These are phyloP conservation scores for Ananas comosus DNA, from an alignment of 176 grass and related monocot genomes.

Conservation along the genomic window DNA sequence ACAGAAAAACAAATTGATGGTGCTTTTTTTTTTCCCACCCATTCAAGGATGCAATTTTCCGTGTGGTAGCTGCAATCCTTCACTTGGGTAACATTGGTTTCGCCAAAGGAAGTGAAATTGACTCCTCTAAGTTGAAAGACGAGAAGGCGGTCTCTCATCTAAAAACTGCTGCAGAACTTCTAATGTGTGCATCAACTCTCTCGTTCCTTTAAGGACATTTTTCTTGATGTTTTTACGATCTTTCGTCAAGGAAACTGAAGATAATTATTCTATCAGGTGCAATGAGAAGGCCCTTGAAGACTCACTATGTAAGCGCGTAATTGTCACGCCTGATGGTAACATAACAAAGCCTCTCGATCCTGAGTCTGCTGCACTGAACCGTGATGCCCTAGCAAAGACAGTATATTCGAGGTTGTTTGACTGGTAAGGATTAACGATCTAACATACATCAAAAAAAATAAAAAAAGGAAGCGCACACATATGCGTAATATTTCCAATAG, in stretches of 20 bases:
- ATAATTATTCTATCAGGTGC: slow-evolving; percentile 44
- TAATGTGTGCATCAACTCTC: slow-evolving; percentile 40
- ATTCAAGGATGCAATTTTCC: slow-evolving; percentile 79
- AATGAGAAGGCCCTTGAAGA: slow-evolving; percentile 60
- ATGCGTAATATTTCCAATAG: background rate
- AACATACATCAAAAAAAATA: background rate
- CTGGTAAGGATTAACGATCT: slow-evolving; percentile 44
- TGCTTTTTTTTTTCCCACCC: slow-evolving; percentile 6
- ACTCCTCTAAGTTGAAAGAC: slow-evolving; percentile 73
- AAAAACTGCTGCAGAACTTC: slow-evolving; percentile 70
- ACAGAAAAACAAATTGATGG: background rate
- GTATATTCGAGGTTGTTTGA: slow-evolving; percentile 90
- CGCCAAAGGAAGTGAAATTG: slow-evolving; percentile 71
- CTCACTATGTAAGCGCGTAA: slow-evolving; percentile 84
- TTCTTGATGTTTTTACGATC: background rate
- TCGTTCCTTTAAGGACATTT: slow-evolving; percentile 4
- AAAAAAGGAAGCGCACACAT: background rate
- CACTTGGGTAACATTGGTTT: slow-evolving; percentile 88
- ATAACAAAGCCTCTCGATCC: slow-evolving; percentile 95
- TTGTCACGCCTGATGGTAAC: slow-evolving; percentile 91
- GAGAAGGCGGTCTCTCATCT: slow-evolving; percentile 63
- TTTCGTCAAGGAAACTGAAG: slow-evolving; percentile 19
- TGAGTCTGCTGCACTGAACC: slow-evolving; percentile 65
- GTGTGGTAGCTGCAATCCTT: slow-evolving; percentile 83
- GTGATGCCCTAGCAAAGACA: slow-evolving; percentile 84